phyloP scores from a whole-genome alignment of 495 filamentous ascomycete species.

The Penicillium argentinense region DNA sequence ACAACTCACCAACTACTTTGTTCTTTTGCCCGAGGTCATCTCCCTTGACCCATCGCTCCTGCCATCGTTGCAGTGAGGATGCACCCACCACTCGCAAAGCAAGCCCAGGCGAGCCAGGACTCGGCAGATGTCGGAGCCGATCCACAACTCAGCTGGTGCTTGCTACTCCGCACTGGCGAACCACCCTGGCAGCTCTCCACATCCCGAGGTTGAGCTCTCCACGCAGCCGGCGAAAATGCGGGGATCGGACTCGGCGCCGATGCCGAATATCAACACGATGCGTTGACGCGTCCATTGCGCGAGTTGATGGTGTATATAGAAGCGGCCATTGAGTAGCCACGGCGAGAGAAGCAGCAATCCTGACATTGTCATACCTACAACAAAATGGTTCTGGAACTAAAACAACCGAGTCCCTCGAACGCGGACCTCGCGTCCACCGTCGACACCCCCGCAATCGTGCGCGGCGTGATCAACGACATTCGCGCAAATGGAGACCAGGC shows the following conservation, averaged over 20 bases:
- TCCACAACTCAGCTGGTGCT: too few species aligned
- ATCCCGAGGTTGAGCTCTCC: conserved; percentile 16
- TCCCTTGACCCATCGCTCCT: too few species aligned
- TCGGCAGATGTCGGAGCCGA: too few species aligned
- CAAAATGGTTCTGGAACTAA: conserved; percentile 17
- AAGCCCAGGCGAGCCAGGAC: too few species aligned
- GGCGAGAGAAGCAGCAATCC: background rate
- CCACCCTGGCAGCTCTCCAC: conserved; percentile 14
- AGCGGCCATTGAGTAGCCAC: background rate
- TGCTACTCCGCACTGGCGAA: too few species aligned
- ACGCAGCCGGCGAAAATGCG: conserved; percentile 10
- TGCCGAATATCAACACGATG: conserved; percentile 9
- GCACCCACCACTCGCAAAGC: too few species aligned
- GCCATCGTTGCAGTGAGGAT: too few species aligned
- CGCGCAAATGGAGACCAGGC: conserved; percentile 45
- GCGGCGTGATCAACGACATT: conserved; percentile 50
- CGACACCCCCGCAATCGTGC: conserved; percentile 35
- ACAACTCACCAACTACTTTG: too few species aligned
- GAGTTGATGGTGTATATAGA: conserved; percentile 1
- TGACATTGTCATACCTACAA: background rate
- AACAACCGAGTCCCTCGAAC: conserved; percentile 9
- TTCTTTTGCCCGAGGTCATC: too few species aligned
- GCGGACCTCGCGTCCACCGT: conserved; percentile 6
- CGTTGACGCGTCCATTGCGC: background rate
- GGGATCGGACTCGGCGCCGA: conserved; percentile 24